A percentile compares a stretch with the other conserved stretches of the same genome.
phyloP scores from a whole-genome alignment of 225 moss, liverwort and hornwort genomes.

The Climacium dendroides region DNA sequence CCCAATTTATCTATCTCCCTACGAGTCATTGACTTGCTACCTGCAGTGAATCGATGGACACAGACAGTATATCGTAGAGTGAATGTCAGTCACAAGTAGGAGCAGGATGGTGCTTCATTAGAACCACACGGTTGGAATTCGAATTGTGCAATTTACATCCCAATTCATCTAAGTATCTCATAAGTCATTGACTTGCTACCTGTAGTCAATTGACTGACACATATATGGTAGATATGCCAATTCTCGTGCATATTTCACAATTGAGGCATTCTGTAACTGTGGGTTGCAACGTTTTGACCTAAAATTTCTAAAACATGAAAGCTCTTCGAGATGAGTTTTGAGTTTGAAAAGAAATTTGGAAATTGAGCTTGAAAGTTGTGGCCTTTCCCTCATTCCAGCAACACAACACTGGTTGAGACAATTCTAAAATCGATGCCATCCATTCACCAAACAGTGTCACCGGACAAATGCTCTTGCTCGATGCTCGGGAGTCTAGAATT shows the following conservation, averaged over 20 bases:
- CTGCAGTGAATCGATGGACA: background rate
- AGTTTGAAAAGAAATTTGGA: background rate
- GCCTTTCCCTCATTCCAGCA: background rate
- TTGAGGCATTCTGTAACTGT: background rate
- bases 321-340: background rate
- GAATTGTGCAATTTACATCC: too few species aligned
- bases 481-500: background rate
- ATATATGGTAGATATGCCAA: background rate
- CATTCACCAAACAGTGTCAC: background rate
- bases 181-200: background rate
- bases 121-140: background rate
- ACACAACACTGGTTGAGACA: background rate
- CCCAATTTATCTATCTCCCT: background rate
- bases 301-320: background rate
- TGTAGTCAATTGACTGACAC: background rate
- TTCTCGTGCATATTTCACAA: background rate
- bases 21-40: background rate
- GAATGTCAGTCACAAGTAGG: background rate
- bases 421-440: background rate
- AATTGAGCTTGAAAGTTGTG: background rate
- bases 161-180: too few species aligned
- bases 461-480: background rate
- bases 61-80: too few species aligned
- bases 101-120: background rate
- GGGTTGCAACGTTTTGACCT: background rate